Base-by-base conservation (phyloP, 2,329 filamentous ascomycete species). In the Diaporthe eres region DNA sequence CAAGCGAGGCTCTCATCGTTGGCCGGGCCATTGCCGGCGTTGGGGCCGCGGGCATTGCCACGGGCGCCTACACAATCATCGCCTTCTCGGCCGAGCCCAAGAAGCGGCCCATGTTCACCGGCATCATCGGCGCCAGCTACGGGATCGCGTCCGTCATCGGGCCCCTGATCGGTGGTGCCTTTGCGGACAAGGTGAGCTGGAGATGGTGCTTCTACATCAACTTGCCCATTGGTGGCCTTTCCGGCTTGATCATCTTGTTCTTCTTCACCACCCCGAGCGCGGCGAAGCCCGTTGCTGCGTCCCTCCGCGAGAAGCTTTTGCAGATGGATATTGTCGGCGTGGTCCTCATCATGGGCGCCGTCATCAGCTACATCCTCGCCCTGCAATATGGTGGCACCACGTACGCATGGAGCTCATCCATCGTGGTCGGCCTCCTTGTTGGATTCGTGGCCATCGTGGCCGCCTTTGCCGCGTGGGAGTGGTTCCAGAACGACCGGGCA, bases 301-400 rank as follows among this genome's bases (percentile, higher is more conserved):
- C 81, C 0, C 73, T 84, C 13, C 81, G 79, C 28, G 83, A 86
- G 78, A 87, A 87, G 79, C 68, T 87, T 25, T 75, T 84, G 42
- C 84, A 87, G 75, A 84, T 87, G 80, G 87, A 88, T 77, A 79
- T 84, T 22, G 72, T 83, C 2, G 86, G 86, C 17, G 81, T 82
- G 0, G 79, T 82, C 9, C 80, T 86, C 51, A 77, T 87, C 42
- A 84, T 88, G 83, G 79, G 80, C 78, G 77, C 79, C 79, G 77
- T 85, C 82, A 75, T 87, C 80, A 77, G 81, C 81, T 81, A 84
- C 71, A 78, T 87, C 28, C 83, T 87, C 7, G 86, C 85, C 1
- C 79, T 87, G 19, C 85, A 87, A 78, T 87, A 83, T 80, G 86
- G 85, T 47, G 86, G 86, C 7, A 81, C 82, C 44, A 82, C 82